Evolutionary conservation across 148 eudicot genomes (phyloP), one percentile per base, ranked within the genome.

Genomic region (Vaccinium vitisidaea): DNA sequence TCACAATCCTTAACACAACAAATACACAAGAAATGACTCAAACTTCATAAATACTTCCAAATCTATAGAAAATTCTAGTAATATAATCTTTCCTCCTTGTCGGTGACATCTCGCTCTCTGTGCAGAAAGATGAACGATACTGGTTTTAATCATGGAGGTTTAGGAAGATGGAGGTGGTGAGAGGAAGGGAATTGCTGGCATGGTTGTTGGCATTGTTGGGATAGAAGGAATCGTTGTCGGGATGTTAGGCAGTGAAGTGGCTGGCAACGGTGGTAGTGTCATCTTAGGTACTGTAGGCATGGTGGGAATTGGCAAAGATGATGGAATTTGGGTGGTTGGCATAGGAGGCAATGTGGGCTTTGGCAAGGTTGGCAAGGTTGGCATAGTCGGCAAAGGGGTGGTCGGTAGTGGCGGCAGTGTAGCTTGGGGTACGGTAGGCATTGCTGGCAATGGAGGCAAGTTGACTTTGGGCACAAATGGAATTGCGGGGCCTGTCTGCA

Each of bases 401-500:
- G 23, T 65, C 6, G 67, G 86, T 21, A 65, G 43, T 23, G 83
- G 78, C 0, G 84, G 83, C 80, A 85, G 54, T 27, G 81, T 73
- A 49, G 86, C 25, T 30, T 30, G 46, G 54, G 86, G 81, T 2
- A 81, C 3, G 7, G 55, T 85, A 10, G 86, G 86, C 79, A 85
- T 73, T 30, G 86, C 16, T 0, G 80, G 84, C 52, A 85, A 14
- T 54, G 80, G 86, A 12, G 83, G 83, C 25, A 85, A 9, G 46
- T 43, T 43, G 46, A 43, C 46, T 13, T 84, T 84, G 13, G 86
- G 86, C 15, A 63, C 65, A 21, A 55, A 50, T 49, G 83, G 83
- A 5, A 69, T 21, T 23, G 70, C 21, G 1, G 86, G 86, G 46
- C 4, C 18, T 16, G 83, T 74, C 69, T 80, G 87, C 30, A 80